Conservation (phyloP, 2,329 filamentous ascomycete genomes). For the Verticillium longisporum region DNA sequence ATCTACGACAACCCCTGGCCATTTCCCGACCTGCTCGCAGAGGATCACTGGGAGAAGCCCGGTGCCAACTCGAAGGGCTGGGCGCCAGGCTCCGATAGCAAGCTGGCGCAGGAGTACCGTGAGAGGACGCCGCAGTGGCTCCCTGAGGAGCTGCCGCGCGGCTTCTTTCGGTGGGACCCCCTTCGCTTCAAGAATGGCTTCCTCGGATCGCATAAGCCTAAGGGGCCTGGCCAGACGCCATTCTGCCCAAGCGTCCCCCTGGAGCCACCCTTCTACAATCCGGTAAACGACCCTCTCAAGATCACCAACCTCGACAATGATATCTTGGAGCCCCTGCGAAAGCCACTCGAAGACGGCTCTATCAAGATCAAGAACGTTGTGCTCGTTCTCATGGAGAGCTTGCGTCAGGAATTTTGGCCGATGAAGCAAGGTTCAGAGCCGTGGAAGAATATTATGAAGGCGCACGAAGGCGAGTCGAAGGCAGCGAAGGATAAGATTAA, state of each 20-base stretch:
- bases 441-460: constrained; percentile 15
- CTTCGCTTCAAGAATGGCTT: constrained; percentile 15
- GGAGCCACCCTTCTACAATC: constrained; percentile 18
- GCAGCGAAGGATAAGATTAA: constrained; percentile 15
- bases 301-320: constrained; percentile 23
- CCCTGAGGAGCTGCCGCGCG: constrained; percentile 17
- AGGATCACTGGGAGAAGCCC: constrained; percentile 16
- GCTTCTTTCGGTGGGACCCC: constrained; percentile 21
- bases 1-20: constrained; percentile 20
- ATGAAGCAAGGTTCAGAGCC: constrained; percentile 21
- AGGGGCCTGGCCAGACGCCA: background rate
- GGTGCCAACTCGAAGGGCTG: constrained; percentile 24
- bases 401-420: constrained; percentile 26
- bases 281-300: constrained; percentile 21
- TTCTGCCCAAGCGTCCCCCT: background rate
- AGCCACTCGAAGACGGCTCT: constrained; percentile 6
- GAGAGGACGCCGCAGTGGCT: constrained; percentile 20
- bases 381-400: constrained; percentile 27
- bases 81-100: constrained; percentile 19
- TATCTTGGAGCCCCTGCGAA: constrained; percentile 12
- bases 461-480: constrained; percentile 20
- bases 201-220: background rate
- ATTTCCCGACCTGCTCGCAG: constrained; percentile 20
- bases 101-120: constrained; percentile 17
- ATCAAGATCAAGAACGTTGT: constrained; percentile 26